phyloP scores from a whole-genome alignment of 2,329 filamentous ascomycete genomes.

The Beauveria australis region DNA sequence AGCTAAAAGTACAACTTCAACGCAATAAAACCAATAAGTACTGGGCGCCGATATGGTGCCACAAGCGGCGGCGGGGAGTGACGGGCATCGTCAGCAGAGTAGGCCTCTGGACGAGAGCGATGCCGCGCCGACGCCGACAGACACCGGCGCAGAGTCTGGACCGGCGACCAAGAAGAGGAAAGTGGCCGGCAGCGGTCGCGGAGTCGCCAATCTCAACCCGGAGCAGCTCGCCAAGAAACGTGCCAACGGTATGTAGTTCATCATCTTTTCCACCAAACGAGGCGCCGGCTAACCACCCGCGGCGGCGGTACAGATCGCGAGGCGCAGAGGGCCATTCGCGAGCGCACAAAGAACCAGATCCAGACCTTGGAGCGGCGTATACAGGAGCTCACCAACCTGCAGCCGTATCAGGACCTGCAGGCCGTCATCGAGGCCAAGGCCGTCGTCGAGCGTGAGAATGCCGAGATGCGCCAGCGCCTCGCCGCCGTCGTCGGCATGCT shows the following conservation, averaged over 20 bases:
- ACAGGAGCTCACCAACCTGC: slow-evolving; percentile 65
- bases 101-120: slow-evolving; percentile 4
- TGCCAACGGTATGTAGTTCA: slow-evolving; percentile 40
- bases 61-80: not conserved
- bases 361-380: slow-evolving; percentile 66
- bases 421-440: slow-evolving; percentile 68
- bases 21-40: not conserved
- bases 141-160: not conserved
- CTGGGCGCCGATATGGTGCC: not conserved
- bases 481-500: slow-evolving; percentile 56
- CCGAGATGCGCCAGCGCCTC: slow-evolving; percentile 64
- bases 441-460: slow-evolving; percentile 68
- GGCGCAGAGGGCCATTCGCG: slow-evolving; percentile 75
- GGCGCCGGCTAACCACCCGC: no score
- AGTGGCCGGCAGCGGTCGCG: slow-evolving; percentile 35
- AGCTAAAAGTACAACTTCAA: not conserved
- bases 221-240: slow-evolving; percentile 65
- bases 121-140: not conserved
- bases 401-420: slow-evolving; percentile 79
- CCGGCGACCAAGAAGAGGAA: slow-evolving; percentile 36
- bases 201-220: slow-evolving; percentile 58
- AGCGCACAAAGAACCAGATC: slow-evolving; percentile 74
- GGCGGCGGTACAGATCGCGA: slow-evolving; percentile 53
- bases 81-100: not conserved
- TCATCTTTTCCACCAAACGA: no score